A percentile compares a stretch with the other conserved stretches of the same genome.
Conservation (phyloP, 768 basidiomycete species). For the Mycena polygramma region DNA sequence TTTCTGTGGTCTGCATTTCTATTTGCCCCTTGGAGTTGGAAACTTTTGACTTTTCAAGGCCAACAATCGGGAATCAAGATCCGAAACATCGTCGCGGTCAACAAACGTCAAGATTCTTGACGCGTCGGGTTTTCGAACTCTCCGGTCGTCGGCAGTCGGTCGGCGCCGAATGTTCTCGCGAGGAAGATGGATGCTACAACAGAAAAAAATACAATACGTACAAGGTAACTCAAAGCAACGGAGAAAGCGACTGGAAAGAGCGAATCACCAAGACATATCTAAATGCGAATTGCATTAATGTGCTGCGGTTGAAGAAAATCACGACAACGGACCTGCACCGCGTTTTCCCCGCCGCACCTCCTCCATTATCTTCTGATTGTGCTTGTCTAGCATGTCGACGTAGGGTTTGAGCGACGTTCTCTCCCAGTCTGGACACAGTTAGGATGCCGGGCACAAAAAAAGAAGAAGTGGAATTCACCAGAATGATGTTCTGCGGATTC, state of each 20-base stretch:
- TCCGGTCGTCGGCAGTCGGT: no score
- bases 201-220: constrained; percentile 21
- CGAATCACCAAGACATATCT: constrained; percentile 53
- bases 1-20: constrained; percentile 23
- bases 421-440: constrained; percentile 73
- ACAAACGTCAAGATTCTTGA: background rate
- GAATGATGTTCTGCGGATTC: constrained; percentile 61
- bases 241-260: constrained; percentile 8
- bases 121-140: no score
- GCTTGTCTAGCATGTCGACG: constrained; percentile 89
- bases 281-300: constrained; percentile 5
- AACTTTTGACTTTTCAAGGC: background rate
- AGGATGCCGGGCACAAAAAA: constrained; percentile 12
- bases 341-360: constrained; percentile 65
- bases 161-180: no score
- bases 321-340: constrained; percentile 38
- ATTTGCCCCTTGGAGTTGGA: constrained; percentile 8
- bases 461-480: constrained; percentile 48
- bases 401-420: constrained; percentile 91
- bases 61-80: background rate
- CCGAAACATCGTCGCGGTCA: background rate
- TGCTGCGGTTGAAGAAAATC: background rate
- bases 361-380: constrained; percentile 70
- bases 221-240: background rate
- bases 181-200: constrained; percentile 10